These are phyloP conservation scores for Lavandula angustifolia DNA, from an alignment of 257 asterid genomes.

Conservation along the genomic window DNA sequence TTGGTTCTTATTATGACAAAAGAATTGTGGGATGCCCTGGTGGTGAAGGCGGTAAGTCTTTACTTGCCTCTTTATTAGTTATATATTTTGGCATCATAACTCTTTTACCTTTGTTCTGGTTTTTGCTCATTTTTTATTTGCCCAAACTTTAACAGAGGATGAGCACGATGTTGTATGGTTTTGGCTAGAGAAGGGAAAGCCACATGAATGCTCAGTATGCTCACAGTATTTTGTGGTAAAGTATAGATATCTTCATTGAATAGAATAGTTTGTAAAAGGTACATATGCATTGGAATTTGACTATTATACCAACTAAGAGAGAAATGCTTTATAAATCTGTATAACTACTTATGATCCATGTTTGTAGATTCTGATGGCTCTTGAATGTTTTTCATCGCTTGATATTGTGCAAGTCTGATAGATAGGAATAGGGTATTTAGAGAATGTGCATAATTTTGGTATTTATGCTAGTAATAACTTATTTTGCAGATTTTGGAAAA, in stretches of 20 bases:
- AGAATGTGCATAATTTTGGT: not conserved
- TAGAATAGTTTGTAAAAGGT: slow-evolving; percentile 5
- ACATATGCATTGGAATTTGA: slow-evolving; percentile 50
- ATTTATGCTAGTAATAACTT: no score
- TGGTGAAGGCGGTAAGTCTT: slow-evolving; percentile 76
- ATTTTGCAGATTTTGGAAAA: not conserved
- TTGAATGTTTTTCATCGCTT: not conserved
- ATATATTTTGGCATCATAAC: not conserved
- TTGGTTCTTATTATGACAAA: slow-evolving; percentile 66
- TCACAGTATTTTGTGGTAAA: slow-evolving; percentile 80
- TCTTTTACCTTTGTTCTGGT: not conserved
- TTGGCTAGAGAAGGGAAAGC: slow-evolving; percentile 94
- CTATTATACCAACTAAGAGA: slow-evolving; percentile 9
- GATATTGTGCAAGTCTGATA: no score
- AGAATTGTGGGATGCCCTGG: slow-evolving; percentile 98
- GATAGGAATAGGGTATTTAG: no score
- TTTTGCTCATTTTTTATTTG: slow-evolving; percentile 13
- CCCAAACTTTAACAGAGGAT: slow-evolving; percentile 62
- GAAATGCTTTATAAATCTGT: slow-evolving; percentile 33
- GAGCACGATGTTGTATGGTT: slow-evolving; percentile 99
- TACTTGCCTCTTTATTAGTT: not conserved
- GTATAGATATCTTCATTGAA: slow-evolving; percentile 21
- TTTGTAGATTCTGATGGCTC: not conserved
- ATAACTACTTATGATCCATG: not conserved
- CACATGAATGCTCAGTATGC: slow-evolving; percentile 98